Base-by-base conservation (phyloP, 345 rosid species). In the Boechera divaricarpa region DNA sequence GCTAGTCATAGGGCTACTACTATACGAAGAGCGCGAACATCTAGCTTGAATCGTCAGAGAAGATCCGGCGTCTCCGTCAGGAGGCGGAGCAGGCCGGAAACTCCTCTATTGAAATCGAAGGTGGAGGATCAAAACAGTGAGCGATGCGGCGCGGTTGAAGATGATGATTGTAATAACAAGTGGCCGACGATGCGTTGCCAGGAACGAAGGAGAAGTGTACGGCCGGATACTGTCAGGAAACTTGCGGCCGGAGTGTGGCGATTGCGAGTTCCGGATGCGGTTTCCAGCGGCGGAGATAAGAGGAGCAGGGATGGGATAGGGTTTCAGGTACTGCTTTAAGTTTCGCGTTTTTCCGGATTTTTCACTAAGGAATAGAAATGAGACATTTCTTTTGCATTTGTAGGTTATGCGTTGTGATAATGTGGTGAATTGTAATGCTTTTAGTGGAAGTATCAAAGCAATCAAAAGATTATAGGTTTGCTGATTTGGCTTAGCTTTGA, bases 161-260 rank as follows among this genome's bases (percentile, higher is more conserved):
- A 74, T 4, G n/a, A 44, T 13, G 48, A 44, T 44, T 44, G 48
- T 44, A 13, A 44, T 1, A 13, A 13, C 9, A 1, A 38, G 39
- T 54, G 41, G 33, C 67, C 55, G 49, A 73, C 45, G 51, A 62
- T 74, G 52, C 69, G 62, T 12, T 74, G 82, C 4, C 65, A 84
- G 72, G 81, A 81, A 60, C 69, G 78, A 10, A 70, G 69, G 64
- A 66, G 59, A 45, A 72, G 70, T 24, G 78, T 52, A 8, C 54
- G 28, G 5, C 45, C 65, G 2, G 85, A 83, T 8, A 89, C 97
- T 32, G 93, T 92, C 28, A 87, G 98, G 93, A 90, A 83, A 86
- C 86, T 94, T 15, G 97, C 91, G 1, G 93, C 97, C 36, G 97
- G 87, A 24, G 73, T 94, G 56, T 94, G 98, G 98, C 73, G 95